A percentile compares a stretch with the other conserved stretches of the same genome.
phyloP scores from a whole-genome alignment of 805 yeast species.

The Spathaspora boniae region DNA sequence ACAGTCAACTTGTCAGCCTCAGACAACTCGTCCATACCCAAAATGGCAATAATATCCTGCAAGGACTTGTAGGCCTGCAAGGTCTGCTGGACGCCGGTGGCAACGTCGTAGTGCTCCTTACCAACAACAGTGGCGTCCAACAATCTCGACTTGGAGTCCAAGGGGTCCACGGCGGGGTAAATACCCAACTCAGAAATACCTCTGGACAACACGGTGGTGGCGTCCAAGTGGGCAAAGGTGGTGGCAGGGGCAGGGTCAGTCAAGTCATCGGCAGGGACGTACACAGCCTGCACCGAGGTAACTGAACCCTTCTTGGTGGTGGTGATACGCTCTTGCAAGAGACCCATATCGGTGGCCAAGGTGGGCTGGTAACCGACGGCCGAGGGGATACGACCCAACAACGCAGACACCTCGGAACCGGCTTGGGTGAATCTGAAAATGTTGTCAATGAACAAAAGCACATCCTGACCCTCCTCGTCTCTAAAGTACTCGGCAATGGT shows the following conservation, averaged over 20 bases:
- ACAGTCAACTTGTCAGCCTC: constrained; percentile 98
- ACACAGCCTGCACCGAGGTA: constrained; percentile 99
- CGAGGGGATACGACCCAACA: constrained; percentile 99
- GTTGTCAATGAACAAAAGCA: constrained; percentile 97
- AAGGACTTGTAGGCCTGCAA: constrained; percentile 99
- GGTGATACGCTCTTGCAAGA: constrained; percentile 99
- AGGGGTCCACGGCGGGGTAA: constrained; percentile 99
- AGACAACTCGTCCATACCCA: constrained; percentile 99
- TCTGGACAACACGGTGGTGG: constrained; percentile 99
- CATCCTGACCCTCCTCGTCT: constrained; percentile 99
- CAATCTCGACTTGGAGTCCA: constrained; percentile 98
- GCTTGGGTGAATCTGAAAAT: constrained; percentile 99
- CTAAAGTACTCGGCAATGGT: constrained; percentile 99
- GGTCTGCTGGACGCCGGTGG: constrained; percentile 94
- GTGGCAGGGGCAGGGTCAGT: constrained; percentile 99
- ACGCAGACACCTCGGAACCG: constrained; percentile 99
- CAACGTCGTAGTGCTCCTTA: constrained; percentile 97
- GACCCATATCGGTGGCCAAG: constrained; percentile 99
- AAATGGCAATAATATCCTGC: constrained; percentile 99
- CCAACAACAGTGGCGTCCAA: constrained; percentile 97
- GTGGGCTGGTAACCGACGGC: constrained; percentile 99
- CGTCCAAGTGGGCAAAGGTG: constrained; percentile 99
- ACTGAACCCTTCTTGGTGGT: constrained; percentile 99
- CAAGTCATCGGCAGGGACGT: constrained; percentile 99
- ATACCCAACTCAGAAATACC: constrained; percentile 94